These are phyloP conservation scores for Oryza rufipogon DNA, from an alignment of 176 grass and related monocot genomes.

Conservation along the genomic window DNA sequence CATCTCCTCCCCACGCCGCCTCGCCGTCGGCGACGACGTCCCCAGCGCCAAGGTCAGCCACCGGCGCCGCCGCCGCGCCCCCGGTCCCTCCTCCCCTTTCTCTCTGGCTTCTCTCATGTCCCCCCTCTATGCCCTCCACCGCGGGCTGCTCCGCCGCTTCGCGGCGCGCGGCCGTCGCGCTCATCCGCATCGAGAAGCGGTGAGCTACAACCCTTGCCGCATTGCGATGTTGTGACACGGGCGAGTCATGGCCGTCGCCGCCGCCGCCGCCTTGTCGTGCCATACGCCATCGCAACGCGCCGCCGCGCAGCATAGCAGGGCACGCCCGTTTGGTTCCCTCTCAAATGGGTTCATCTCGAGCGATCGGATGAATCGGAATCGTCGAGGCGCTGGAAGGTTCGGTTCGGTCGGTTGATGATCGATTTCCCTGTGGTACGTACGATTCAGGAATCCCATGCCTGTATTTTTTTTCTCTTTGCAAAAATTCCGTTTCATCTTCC, in stretches of 20 bases:
- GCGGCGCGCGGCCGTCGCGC: slow-evolving; percentile 37
- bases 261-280: no score
- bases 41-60: slow-evolving; percentile 49
- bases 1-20: slow-evolving; percentile 61
- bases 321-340: no score
- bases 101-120: neutral
- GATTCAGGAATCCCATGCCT: no score
- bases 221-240: neutral
- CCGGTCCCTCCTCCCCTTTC: no score
- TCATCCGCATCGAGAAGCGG: slow-evolving; percentile 65
- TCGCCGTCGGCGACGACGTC: slow-evolving; percentile 49
- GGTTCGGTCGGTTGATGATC: slow-evolving; percentile 38
- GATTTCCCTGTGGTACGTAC: slow-evolving; percentile 60
- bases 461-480: neutral
- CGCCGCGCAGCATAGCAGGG: no score
- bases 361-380: neutral
- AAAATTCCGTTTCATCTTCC: neutral
- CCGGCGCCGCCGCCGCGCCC: no score
- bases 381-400: slow-evolving; percentile 38
- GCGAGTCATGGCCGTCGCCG: no score
- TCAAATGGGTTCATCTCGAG: slow-evolving; percentile 23
- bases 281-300: no score
- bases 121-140: neutral
- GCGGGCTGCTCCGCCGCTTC: neutral
- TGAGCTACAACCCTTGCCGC: slow-evolving; percentile 13